Evolutionary conservation across 495 filamentous ascomycete species (phyloP).

Genomic region (Neurospora hispaniola): DNA sequence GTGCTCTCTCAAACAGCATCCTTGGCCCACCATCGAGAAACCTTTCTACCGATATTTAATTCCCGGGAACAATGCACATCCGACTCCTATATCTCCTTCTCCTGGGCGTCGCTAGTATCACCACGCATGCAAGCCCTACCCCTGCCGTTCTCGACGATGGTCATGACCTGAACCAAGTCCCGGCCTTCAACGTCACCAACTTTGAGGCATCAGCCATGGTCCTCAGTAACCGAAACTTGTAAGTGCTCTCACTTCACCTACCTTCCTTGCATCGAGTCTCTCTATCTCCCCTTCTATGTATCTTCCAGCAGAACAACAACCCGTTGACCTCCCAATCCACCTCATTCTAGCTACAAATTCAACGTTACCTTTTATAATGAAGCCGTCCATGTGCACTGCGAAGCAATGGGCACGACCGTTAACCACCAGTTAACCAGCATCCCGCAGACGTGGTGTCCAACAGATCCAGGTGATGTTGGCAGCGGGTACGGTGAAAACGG

Average conservation of each 20-base stretch:
- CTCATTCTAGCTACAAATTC: conserved; percentile 12
- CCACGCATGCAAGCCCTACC: background rate
- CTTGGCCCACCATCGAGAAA: background rate
- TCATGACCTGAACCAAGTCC: conserved; percentile 1
- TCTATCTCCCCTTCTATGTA: background rate
- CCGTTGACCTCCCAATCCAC: background rate
- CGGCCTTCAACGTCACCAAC: conserved; percentile 11
- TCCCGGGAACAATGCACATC: background rate
- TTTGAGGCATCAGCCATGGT: conserved; percentile 15
- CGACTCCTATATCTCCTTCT: background rate
- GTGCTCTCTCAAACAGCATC: background rate
- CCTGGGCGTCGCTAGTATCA: background rate
- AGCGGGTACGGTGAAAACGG: background rate
- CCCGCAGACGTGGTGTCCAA: conserved; percentile 12
- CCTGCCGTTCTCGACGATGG: background rate
- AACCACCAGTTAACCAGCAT: conserved; percentile 4
- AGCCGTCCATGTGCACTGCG: conserved; percentile 5
- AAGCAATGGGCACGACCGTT: conserved; percentile 14
- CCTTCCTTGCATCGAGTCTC: too few relatives aligned
- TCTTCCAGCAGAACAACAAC: background rate
- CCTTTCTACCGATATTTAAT: background rate
- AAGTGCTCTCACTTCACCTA: background rate
- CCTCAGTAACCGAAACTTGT: conserved; percentile 18
- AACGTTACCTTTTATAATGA: conserved; percentile 7
- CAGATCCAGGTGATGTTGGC: background rate